Evolutionary conservation across 2,329 filamentous ascomycete species (phyloP).

Genomic region (Fusarium subtropicale): DNA sequence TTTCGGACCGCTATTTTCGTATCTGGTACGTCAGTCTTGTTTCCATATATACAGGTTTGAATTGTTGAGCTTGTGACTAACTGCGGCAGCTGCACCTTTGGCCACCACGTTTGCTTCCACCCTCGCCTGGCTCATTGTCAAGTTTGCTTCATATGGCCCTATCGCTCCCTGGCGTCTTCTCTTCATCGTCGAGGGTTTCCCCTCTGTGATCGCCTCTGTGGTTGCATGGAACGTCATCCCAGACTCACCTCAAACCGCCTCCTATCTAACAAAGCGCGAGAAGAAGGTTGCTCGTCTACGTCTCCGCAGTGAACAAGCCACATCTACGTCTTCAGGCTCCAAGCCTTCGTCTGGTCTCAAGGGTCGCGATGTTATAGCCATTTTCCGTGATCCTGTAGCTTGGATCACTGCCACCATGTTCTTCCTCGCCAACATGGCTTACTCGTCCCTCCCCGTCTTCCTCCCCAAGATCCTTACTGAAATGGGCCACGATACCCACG

Average conservation of each 20-base stretch:
- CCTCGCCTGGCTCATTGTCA: conserved; percentile 82
- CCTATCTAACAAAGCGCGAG: conserved; percentile 71
- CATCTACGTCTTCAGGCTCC: conserved; percentile 32
- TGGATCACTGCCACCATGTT: conserved; percentile 86
- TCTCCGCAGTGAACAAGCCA: conserved; percentile 64
- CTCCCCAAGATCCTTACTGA: conserved; percentile 82
- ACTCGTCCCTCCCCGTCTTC: conserved; percentile 88
- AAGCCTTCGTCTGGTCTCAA: conserved; percentile 58
- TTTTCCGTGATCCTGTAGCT: conserved; percentile 52
- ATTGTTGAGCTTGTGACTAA: not conserved
- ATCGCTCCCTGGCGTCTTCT: conserved; percentile 88
- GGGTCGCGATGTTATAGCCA: conserved; percentile 65
- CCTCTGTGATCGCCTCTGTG: conserved; percentile 79
- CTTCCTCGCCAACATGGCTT: conserved; percentile 88
- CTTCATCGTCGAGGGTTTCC: conserved; percentile 87
- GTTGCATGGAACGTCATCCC: conserved; percentile 81
- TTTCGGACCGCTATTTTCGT: conserved; percentile 89
- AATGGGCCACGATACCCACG: conserved; percentile 77
- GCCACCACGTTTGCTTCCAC: conserved; percentile 83
- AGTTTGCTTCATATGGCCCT: conserved; percentile 70
- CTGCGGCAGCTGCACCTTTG: conserved; percentile 78
- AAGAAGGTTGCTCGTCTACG: conserved; percentile 77
- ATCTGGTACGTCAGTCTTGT: conserved; percentile 63
- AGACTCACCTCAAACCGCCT: conserved; percentile 75
- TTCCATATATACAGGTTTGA: conserved; percentile 38